These are phyloP conservation scores for Polytrichum formosum DNA, from an alignment of 225 moss, liverwort and hornwort genomes.

Conservation along the genomic window DNA sequence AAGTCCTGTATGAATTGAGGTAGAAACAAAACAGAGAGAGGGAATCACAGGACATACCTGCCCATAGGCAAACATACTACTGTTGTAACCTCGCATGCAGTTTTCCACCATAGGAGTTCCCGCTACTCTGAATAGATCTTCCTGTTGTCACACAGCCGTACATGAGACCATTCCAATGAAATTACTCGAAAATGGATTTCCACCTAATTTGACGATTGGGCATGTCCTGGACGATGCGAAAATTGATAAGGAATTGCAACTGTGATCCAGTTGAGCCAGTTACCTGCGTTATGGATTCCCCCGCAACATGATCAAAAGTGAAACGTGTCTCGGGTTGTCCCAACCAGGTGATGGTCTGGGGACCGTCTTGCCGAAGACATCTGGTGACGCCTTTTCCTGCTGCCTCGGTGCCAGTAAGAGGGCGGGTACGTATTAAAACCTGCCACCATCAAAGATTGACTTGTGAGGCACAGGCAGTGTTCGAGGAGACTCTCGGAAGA, in stretches of 20 bases:
- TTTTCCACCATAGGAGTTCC: conserved; percentile 71
- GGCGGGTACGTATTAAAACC: conserved; percentile 58
- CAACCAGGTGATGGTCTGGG: conserved; percentile 55
- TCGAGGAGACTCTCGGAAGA: too few relatives aligned
- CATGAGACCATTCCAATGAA: not conserved
- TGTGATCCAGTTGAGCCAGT: too few relatives aligned
- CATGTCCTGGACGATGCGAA: not conserved
- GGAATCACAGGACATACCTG: conserved; percentile 17
- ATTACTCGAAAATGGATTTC: too few relatives aligned
- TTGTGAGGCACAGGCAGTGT: not conserved
- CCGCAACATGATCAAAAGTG: conserved; percentile 65
- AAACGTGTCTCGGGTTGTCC: conserved; percentile 61
- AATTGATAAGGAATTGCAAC: not conserved
- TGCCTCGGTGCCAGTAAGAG: conserved; percentile 38
- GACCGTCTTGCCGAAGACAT: conserved; percentile 54
- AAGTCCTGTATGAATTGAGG: too few relatives aligned
- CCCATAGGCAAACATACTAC: conserved; percentile 66
- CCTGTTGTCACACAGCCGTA: conserved; percentile 32
- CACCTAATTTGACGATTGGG: too few relatives aligned
- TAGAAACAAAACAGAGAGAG: not conserved
- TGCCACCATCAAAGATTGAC: conserved; percentile 13
- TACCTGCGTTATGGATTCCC: conserved; percentile 60
- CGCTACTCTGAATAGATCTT: conserved; percentile 56
- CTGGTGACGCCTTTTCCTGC: conserved; percentile 27
- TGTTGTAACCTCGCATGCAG: conserved; percentile 67